A percentile compares a stretch with the other conserved stretches of the same genome.
Evolutionary conservation across 1,284 basidiomycete species (phyloP).

Genomic region (Calocybe gambosa): DNA sequence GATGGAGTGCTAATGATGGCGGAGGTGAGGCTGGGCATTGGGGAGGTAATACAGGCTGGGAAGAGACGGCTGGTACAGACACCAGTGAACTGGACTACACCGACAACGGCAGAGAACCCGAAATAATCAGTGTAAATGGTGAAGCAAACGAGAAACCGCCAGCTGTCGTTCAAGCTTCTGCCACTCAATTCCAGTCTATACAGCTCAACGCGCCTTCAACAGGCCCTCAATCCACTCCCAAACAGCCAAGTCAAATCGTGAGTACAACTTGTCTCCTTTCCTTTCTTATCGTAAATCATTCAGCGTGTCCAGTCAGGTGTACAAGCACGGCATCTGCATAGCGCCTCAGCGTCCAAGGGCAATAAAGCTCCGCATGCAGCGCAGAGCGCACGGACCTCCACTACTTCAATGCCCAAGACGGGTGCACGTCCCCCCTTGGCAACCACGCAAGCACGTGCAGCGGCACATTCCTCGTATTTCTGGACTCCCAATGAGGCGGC

Average conservation of each 20-base stretch:
- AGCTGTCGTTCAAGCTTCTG: conserved; percentile 7
- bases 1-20: conserved; percentile 12
- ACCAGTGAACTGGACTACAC: conserved; percentile 7
- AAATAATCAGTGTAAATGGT: conserved; percentile 3
- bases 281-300: conserved; percentile 10
- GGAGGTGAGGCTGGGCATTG: conserved; percentile 17
- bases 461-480: conserved; percentile 11
- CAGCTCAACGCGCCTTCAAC: conserved; percentile 2
- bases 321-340: conserved; percentile 7
- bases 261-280: conserved; percentile 4
- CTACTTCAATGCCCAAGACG: conserved; percentile 16
- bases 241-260: conserved; percentile 5
- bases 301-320: conserved; percentile 18
- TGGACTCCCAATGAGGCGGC: conserved; percentile 14
- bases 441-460: conserved; percentile 4
- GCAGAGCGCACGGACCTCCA: conserved; percentile 10
- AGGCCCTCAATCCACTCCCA: conserved; percentile 3
- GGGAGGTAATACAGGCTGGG: conserved; percentile 11
- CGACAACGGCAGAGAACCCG: conserved; percentile 2
- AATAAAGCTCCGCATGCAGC: conserved; percentile 8
- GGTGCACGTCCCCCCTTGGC: conserved; percentile 8
- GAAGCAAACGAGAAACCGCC: conserved; percentile 4
- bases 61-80: conserved; percentile 6
- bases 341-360: conserved; percentile 11
- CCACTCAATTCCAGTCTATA: conserved; percentile 9